phyloP scores from a whole-genome alignment of 495 filamentous ascomycete species.

The Penicillium fimorum region DNA sequence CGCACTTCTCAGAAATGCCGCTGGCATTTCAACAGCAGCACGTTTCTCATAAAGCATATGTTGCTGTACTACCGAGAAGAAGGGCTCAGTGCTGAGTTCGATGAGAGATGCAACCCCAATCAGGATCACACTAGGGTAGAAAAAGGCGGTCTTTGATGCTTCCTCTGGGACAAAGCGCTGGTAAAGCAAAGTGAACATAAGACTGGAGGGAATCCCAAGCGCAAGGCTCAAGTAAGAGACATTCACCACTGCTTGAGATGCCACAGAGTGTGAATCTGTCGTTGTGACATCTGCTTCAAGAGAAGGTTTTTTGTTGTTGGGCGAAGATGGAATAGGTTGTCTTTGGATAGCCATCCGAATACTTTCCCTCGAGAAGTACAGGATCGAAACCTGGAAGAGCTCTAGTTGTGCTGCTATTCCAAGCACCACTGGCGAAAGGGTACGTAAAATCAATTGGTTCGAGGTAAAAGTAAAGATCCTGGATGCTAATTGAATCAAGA shows the following conservation, averaged over 20 bases:
- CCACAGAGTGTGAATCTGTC: slow-evolving; percentile 17
- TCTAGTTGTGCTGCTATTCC: slow-evolving; percentile 88
- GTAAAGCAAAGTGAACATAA: slow-evolving; percentile 64
- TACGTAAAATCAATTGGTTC: slow-evolving; percentile 86
- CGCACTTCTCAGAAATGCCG: slow-evolving; percentile 73
- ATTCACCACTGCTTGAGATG: slow-evolving; percentile 76
- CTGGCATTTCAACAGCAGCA: slow-evolving; percentile 73
- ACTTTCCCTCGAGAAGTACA: slow-evolving; percentile 90
- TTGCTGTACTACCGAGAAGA: slow-evolving; percentile 79
- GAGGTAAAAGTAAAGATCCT: slow-evolving; percentile 83
- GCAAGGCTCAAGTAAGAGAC: slow-evolving; percentile 75
- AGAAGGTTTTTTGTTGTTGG: slow-evolving; percentile 11
- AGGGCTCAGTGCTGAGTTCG: slow-evolving; percentile 80
- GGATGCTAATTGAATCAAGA: slow-evolving; percentile 79
- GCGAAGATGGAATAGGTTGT: slow-evolving; percentile 45
- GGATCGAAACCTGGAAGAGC: slow-evolving; percentile 78
- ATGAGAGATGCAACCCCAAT: slow-evolving; percentile 74
- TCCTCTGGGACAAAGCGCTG: slow-evolving; percentile 53
- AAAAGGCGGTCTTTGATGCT: slow-evolving; percentile 57
- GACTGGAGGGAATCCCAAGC: slow-evolving; percentile 64
- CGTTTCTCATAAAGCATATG: slow-evolving; percentile 75
- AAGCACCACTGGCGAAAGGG: slow-evolving; percentile 76
- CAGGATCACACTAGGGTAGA: slow-evolving; percentile 59
- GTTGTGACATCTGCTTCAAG: slow-evolving; percentile 17
- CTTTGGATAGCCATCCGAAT: slow-evolving; percentile 83